phyloP scores from a whole-genome alignment of 768 basidiomycete genomes.

The Rhodocollybia butyracea region DNA sequence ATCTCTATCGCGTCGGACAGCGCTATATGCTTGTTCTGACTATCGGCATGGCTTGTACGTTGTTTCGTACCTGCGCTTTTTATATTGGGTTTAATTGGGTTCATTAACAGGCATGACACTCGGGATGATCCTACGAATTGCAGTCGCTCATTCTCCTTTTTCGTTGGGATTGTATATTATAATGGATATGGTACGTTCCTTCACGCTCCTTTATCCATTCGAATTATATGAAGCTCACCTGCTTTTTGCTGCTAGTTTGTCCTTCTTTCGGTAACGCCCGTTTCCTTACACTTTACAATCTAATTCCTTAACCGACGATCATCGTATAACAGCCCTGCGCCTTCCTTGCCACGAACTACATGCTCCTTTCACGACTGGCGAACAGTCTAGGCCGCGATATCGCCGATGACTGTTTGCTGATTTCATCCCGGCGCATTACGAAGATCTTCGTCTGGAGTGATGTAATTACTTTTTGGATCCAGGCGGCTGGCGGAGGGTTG shows the following conservation, averaged over 20 bases:
- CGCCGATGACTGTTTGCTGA: slow-evolving; percentile 33
- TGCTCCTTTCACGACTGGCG: slow-evolving; percentile 48
- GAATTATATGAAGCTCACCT: background rate
- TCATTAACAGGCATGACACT: background rate
- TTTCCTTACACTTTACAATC: background rate
- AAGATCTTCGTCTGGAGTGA: slow-evolving; percentile 49
- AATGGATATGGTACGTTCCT: background rate
- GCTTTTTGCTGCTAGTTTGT: background rate
- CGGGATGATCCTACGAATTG: background rate
- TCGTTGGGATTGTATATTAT: background rate
- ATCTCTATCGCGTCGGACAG: slow-evolving; percentile 5
- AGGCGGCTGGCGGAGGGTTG: slow-evolving; percentile 37
- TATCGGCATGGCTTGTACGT: slow-evolving; percentile 16
- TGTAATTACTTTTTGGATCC: slow-evolving; percentile 48
- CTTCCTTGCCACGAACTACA: slow-evolving; percentile 52
- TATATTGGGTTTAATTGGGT: background rate
- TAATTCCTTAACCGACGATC: background rate
- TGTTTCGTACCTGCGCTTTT: too few relatives aligned
- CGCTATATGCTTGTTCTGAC: slow-evolving; percentile 12
- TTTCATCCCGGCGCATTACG: slow-evolving; percentile 37
- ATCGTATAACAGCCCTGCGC: slow-evolving; percentile 44
- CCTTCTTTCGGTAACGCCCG: background rate
- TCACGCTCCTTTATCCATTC: background rate
- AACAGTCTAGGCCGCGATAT: slow-evolving; percentile 25
- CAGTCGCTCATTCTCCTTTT: background rate